Conservation (phyloP, 192 early-diverging fungal species). For the Phlyctochytrium bullatum region DNA sequence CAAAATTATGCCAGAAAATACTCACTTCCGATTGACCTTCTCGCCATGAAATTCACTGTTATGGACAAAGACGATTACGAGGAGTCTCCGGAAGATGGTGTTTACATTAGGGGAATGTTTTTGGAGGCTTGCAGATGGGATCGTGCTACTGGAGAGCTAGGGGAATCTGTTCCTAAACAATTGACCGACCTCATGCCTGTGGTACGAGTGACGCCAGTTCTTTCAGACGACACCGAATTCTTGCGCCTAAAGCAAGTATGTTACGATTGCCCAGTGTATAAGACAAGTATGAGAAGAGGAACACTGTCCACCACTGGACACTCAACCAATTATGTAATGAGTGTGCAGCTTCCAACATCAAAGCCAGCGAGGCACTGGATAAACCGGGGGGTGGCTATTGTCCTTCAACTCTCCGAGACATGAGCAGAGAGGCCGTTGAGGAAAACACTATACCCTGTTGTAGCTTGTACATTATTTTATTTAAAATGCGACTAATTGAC, state of each 20-base stretch:
- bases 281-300: conserved; percentile 56
- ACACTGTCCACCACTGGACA: conserved; percentile 63
- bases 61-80: conserved; percentile 37
- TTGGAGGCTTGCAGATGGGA: conserved; percentile 65
- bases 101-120: conserved; percentile 56
- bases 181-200: conserved; percentile 58
- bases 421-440: too few relatives aligned
- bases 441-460: too few relatives aligned
- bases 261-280: conserved; percentile 64
- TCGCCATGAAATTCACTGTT: conserved; percentile 53
- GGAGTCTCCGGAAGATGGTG: conserved; percentile 47
- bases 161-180: conserved; percentile 50
- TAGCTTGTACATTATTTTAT: too few relatives aligned
- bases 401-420: conserved; percentile 32
- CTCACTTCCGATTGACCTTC: conserved; percentile 61
- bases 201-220: conserved; percentile 46
- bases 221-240: conserved; percentile 44
- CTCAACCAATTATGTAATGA: conserved; percentile 60
- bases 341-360: conserved; percentile 41
- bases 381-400: conserved; percentile 50
- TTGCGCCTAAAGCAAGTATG: conserved; percentile 19
- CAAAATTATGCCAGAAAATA: conserved; percentile 67
- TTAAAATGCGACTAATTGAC: too few relatives aligned
- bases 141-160: conserved; percentile 31
- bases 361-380: conserved; percentile 50